Base-by-base conservation (phyloP, 1,284 basidiomycete genomes). In the Rugiboletus extremiorientalis region DNA sequence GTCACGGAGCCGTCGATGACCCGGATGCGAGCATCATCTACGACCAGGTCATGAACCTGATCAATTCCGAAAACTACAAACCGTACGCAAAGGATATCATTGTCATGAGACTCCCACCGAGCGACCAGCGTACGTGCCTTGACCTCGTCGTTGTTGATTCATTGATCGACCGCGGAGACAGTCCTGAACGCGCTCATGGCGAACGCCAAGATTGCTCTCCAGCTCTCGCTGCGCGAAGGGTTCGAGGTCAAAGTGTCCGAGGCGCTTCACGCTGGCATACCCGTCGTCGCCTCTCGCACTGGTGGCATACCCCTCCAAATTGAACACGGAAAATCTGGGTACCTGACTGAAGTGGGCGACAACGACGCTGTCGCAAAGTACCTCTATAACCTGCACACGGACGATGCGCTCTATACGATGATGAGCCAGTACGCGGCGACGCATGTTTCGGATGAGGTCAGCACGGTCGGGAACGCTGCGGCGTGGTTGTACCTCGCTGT, bases 211-310 rank as follows among this genome's bases (percentile, higher is more conserved):
- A 84, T 91, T 62, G 89, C 88, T 6, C 79, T 91, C 48, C 90
- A 91, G 72, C 83, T 91, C 52, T 90, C 87, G 52, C 85, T 84
- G 54, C 90, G 92, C 59, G 92, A 95, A 76, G 92, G 92, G 43
- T 95, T 95, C 75, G 93, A 95, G 68, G 91, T 95, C 73, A 94
- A 94, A 73, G 92, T 94, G 54, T 94, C 92, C 43, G 93, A 95
- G 75, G 91, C 90, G 22, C 80, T 95, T 52, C 90, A 94, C 72
- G 84, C 90, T 33, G 89, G 89, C 62, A 89, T 89, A 60, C 92
- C 92, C 30, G 82, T 94, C 62, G 82, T 95, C 66, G 90, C 90
- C 18, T 86, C 79, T 54, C 84, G 80, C 58, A 94, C 92, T 3
- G 92, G 92, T 59, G 92, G 92, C 66, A 94, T 95, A 69, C 92